Conservation (phyloP, 78 protist genomes). For the Dictyostelium brefeldianum region DNA sequence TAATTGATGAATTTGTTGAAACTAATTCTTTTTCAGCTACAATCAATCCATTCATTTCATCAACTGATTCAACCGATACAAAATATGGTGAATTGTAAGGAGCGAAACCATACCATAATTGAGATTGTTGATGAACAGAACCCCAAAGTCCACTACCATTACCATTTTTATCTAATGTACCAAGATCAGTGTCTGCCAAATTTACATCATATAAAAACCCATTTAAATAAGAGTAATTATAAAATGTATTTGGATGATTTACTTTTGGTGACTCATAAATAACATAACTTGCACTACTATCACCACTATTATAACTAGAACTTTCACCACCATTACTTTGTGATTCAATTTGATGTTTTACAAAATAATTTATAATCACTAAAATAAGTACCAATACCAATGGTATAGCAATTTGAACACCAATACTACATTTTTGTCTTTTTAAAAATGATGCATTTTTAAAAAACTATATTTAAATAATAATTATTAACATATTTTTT, state of each 20-base stretch:
- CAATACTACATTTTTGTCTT: constrained; percentile 66
- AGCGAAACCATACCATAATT: neutral
- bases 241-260: neutral
- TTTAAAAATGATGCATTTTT: constrained; percentile 69
- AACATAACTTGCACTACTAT: no score
- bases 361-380: neutral
- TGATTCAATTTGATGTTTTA: constrained; percentile 13
- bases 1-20: neutral
- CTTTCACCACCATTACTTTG: neutral
- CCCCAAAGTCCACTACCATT: neutral
- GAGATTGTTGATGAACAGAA: neutral
- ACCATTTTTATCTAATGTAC: neutral
- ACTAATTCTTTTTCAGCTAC: neutral
- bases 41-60: neutral
- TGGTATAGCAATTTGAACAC: constrained; percentile 55
- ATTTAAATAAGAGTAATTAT: neutral
- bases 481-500: neutral
- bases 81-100: neutral
- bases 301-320: neutral
- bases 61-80: neutral
- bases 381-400: constrained; percentile 29
- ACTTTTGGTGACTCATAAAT: no score
- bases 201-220: neutral
- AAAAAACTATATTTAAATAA: constrained; percentile 18
- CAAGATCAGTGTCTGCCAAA: neutral